Percentiles rank a stretch among this genome's conserved stretches.
Evolutionary conservation across 2,329 filamentous ascomycete genomes (phyloP).

Genomic region (Aspergillus sp.): DNA sequence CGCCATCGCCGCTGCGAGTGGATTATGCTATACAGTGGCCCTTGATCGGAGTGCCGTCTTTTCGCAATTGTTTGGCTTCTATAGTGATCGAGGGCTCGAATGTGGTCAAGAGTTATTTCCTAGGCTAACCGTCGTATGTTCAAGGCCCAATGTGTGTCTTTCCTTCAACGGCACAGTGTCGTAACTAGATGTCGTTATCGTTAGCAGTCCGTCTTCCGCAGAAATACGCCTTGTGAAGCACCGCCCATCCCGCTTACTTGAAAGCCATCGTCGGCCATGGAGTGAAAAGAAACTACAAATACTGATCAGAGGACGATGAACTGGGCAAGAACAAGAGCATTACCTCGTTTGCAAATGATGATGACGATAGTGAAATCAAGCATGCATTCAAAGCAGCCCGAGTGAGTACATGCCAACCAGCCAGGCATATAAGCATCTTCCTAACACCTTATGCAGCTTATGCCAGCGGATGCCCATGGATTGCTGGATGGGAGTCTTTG

Average conservation of each 20-base stretch:
- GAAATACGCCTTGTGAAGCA: neutral
- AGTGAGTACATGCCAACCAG: neutral
- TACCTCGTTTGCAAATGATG: neutral
- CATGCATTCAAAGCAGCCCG: neutral
- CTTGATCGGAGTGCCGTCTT: too few species aligned
- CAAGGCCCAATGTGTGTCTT: neutral
- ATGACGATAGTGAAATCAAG: neutral
- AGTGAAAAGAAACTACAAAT: neutral
- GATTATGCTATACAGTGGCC: too few species aligned
- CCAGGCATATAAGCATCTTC: neutral
- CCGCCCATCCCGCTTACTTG: neutral
- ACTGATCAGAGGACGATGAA: neutral
- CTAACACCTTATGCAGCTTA: neutral
- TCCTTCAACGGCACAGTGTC: neutral
- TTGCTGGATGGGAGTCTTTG: neutral
- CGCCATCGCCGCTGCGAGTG: too few species aligned
- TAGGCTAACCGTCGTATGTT: too few species aligned
- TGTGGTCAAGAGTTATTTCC: too few species aligned
- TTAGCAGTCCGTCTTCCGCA: neutral
- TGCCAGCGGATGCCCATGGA: neutral
- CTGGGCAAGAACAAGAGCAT: neutral
- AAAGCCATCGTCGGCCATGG: neutral
- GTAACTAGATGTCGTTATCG: neutral
- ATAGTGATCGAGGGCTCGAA: too few species aligned
- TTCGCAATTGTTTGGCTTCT: too few species aligned